Evolutionary conservation across 140 eudicot genomes (phyloP).

Genomic region (Cichorium intybus): DNA sequence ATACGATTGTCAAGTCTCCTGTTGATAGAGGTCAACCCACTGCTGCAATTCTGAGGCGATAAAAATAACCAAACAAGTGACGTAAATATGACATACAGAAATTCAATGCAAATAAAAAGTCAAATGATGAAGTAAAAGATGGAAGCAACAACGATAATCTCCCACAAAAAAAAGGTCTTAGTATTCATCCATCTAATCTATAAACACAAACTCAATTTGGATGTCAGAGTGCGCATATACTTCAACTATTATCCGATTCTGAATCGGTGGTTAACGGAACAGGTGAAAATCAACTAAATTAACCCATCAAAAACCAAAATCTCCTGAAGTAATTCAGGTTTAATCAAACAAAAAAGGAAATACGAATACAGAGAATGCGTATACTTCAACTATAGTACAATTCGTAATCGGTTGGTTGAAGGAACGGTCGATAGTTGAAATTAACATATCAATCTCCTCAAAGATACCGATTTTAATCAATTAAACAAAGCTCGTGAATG

Average conservation of each 20-base stretch:
- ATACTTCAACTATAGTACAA: not conserved
- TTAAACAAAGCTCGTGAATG: not conserved
- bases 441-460: not conserved
- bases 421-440: not conserved
- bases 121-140: not conserved
- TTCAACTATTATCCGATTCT: not conserved
- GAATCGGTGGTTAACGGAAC: not conserved
- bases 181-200: not conserved
- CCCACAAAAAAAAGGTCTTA: not conserved
- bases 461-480: not conserved
- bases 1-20: conserved; percentile 30
- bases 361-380: not conserved
- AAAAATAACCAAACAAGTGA: conserved; percentile 6
- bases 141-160: not conserved
- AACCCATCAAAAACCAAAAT: conserved; percentile 1
- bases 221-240: not conserved
- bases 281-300: not conserved
- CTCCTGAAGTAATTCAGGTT: not conserved
- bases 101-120: not conserved
- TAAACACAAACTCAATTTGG: not conserved
- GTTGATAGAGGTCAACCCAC: conserved; percentile 26
- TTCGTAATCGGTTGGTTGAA: not conserved
- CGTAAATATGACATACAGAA: not conserved
- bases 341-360: not conserved
- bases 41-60: conserved; percentile 35